phyloP scores from a whole-genome alignment of 2,329 filamentous ascomycete species.

The Epichloe gansuensis region DNA sequence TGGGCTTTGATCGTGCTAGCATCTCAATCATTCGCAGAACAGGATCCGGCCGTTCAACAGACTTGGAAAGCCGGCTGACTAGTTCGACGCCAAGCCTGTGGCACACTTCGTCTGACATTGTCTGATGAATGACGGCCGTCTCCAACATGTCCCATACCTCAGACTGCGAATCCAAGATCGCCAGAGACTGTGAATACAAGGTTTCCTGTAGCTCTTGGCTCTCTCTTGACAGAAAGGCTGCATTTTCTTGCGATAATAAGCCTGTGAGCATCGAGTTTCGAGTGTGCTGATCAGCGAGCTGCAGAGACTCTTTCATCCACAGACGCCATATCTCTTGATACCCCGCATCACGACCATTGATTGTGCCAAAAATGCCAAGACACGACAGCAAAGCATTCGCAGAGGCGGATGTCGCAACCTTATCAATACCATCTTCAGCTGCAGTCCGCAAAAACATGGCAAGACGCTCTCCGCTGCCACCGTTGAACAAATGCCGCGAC shows the following conservation, averaged over 20 bases:
- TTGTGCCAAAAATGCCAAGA: conserved; percentile 42
- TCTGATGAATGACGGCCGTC: conserved; percentile 31
- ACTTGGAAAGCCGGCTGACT: conserved; percentile 20
- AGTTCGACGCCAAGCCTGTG: conserved; percentile 24
- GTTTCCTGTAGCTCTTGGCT: conserved; percentile 33
- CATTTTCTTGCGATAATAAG: conserved; percentile 35
- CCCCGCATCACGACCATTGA: conserved; percentile 22
- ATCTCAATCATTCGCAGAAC: conserved; percentile 35
- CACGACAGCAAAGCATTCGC: conserved; percentile 52
- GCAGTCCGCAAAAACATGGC: conserved; percentile 35
- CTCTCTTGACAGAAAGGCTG: conserved; percentile 25
- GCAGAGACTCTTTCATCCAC: conserved; percentile 31
- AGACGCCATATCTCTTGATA: conserved; percentile 33
- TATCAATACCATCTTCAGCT: conserved; percentile 40
- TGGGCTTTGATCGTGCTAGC: conserved; percentile 32
- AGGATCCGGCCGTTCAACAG: conserved; percentile 15
- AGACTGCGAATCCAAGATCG: conserved; percentile 22
- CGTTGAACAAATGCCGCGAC: conserved; percentile 29
- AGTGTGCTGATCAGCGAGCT: conserved; percentile 12
- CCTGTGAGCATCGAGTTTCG: conserved; percentile 25
- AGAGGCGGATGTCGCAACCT: conserved; percentile 57
- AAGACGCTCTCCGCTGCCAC: conserved; percentile 22
- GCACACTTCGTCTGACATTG: conserved; percentile 24
- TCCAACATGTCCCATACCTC: conserved; percentile 35
- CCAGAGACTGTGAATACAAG: conserved; percentile 28